Evolutionary conservation across 345 rosid genomes (phyloP).

Genomic region (Angophora floribunda): DNA sequence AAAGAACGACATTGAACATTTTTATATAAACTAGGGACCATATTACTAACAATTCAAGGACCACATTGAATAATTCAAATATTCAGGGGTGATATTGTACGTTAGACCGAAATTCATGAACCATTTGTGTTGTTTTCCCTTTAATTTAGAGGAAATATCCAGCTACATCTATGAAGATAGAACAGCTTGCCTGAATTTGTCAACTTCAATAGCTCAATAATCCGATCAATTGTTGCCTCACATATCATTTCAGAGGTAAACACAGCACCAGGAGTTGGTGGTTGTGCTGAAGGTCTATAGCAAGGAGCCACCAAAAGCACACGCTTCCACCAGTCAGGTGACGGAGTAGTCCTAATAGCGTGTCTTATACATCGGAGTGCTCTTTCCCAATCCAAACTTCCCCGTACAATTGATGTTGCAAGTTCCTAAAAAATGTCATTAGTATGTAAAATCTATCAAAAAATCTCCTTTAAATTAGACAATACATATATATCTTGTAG

Average conservation of each 20-base stretch:
- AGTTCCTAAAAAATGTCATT: constrained; percentile 51
- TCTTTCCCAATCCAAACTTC: constrained; percentile 99
- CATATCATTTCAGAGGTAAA: constrained; percentile 89
- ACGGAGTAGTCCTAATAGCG: constrained; percentile 94
- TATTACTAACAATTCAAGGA: background rate
- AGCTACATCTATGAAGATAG: background rate
- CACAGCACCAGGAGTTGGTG: constrained; percentile 91
- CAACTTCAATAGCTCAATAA: constrained; percentile 82
- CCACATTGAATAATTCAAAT: background rate
- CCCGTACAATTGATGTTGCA: constrained; percentile 78
- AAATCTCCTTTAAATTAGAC: background rate
- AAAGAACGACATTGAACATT: background rate
- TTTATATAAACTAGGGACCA: background rate
- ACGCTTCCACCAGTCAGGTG: constrained; percentile 99
- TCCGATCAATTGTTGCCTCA: constrained; percentile 87
- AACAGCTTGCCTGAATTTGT: constrained; percentile 77
- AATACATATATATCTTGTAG: background rate
- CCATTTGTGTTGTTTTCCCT: background rate
- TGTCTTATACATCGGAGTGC: constrained; percentile 94
- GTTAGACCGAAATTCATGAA: background rate
- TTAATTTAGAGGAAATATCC: background rate
- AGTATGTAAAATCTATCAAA: background rate
- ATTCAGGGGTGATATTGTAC: background rate
- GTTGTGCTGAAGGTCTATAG: constrained; percentile 62
- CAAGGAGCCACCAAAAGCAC: constrained; percentile 89